Percentiles rank a stretch among this genome's conserved stretches.
phyloP scores from a whole-genome alignment of 2,329 filamentous ascomycete genomes.

The Penicillium psychrosexuale region DNA sequence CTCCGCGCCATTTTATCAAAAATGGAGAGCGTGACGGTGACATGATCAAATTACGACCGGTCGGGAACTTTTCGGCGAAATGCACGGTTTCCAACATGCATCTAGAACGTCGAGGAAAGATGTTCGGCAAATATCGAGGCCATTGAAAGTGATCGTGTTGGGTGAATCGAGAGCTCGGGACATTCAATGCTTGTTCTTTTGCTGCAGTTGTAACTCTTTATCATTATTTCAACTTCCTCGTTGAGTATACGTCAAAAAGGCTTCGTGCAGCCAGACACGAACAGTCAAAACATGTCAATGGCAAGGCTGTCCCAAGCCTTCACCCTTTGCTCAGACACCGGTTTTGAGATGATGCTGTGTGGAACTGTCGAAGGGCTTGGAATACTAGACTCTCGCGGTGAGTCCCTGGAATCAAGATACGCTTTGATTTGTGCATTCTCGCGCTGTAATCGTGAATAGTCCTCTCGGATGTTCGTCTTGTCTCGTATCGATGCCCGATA shows the following conservation, averaged over 20 bases:
- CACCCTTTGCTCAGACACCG: slow-evolving; percentile 14
- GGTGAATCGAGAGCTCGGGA: neutral
- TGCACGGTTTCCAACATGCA: neutral
- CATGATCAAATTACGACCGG: neutral
- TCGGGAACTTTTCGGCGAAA: neutral
- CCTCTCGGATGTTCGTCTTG: slow-evolving; percentile 17
- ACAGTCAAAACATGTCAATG: slow-evolving; percentile 23
- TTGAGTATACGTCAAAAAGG: neutral
- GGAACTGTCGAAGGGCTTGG: slow-evolving; percentile 4
- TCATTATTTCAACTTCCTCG: neutral
- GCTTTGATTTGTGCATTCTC: slow-evolving; percentile 25
- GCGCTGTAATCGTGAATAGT: slow-evolving; percentile 23
- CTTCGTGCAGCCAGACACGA: neutral
- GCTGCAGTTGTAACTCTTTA: neutral
- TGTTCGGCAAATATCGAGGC: neutral
- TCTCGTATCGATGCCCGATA: slow-evolving; percentile 18
- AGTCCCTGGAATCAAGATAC: slow-evolving; percentile 15
- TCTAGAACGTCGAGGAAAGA: neutral
- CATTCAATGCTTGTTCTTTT: neutral
- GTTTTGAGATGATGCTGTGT: slow-evolving; percentile 11
- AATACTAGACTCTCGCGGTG: slow-evolving; percentile 10
- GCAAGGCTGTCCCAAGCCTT: slow-evolving; percentile 28
- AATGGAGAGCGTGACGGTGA: neutral
- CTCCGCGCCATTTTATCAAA: neutral
- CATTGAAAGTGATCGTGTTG: neutral